Evolutionary conservation across 2,329 filamentous ascomycete genomes (phyloP).

Genomic region (Paramyrothecium roridum): DNA sequence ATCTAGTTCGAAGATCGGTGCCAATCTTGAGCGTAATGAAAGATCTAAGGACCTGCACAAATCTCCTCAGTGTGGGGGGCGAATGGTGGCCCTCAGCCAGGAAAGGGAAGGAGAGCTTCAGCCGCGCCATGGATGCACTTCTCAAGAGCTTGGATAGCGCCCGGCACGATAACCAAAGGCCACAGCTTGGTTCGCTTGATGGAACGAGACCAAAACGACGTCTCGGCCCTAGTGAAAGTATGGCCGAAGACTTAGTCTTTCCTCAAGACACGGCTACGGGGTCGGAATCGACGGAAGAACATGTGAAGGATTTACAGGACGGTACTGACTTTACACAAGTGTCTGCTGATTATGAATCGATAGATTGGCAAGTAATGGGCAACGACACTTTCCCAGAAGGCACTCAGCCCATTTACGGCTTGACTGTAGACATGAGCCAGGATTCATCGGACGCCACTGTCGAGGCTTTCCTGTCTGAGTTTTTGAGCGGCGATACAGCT

Average conservation of each 20-base stretch:
- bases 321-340: background rate
- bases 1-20: constrained; percentile 16
- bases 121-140: background rate
- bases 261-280: background rate
- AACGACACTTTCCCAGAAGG: background rate
- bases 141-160: background rate
- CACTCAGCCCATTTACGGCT: background rate
- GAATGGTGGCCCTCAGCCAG: constrained; percentile 36
- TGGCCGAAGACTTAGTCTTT: background rate
- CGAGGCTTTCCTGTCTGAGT: background rate
- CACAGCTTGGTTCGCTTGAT: background rate
- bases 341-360: background rate
- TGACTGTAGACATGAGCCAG: background rate
- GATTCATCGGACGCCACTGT: background rate
- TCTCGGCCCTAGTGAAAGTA: background rate
- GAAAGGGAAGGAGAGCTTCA: constrained; percentile 26
- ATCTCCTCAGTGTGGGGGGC: constrained; percentile 31
- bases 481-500: background rate
- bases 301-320: background rate
- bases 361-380: background rate
- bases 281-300: background rate
- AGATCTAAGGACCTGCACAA: constrained; percentile 27
- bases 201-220: background rate
- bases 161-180: background rate
- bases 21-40: constrained; percentile 9